Percentiles rank a stretch among this genome's conserved stretches.
Conservation (phyloP, 2,329 filamentous ascomycete genomes). For the Penicillium sp. region DNA sequence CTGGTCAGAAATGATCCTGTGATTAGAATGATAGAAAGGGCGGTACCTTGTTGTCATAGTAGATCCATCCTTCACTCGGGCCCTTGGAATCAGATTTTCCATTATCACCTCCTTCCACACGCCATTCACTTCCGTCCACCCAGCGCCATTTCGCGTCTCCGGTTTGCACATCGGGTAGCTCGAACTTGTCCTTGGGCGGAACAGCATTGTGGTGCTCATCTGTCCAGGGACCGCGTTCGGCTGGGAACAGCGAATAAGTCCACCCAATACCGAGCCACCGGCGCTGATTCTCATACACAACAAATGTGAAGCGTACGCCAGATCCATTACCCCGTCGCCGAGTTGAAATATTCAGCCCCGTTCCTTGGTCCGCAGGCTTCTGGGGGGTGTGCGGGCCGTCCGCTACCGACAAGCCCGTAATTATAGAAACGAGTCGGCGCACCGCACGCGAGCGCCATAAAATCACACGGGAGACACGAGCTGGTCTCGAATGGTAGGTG, state of each 20-base stretch:
- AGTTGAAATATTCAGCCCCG: slow-evolving; percentile 53
- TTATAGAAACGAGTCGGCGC: slow-evolving; percentile 67
- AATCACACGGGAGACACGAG: slow-evolving; percentile 80
- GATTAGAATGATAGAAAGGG: neutral
- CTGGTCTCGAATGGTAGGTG: slow-evolving; percentile 89
- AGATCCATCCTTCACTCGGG: slow-evolving; percentile 81
- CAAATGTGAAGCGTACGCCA: slow-evolving; percentile 93
- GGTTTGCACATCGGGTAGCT: slow-evolving; percentile 67
- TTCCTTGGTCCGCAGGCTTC: slow-evolving; percentile 49
- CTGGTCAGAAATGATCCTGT: slow-evolving; percentile 9
- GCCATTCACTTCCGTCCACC: slow-evolving; percentile 85
- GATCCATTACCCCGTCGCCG: slow-evolving; percentile 58
- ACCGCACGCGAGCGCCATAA: slow-evolving; percentile 85
- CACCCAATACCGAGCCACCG: slow-evolving; percentile 94
- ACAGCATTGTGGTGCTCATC: slow-evolving; percentile 90
- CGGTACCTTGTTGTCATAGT: slow-evolving; percentile 92
- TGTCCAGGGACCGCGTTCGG: slow-evolving; percentile 89
- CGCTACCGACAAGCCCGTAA: slow-evolving; percentile 78
- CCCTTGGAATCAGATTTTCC: slow-evolving; percentile 46
- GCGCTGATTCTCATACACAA: slow-evolving; percentile 93
- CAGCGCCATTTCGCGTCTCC: slow-evolving; percentile 72
- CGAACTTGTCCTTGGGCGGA: slow-evolving; percentile 72
- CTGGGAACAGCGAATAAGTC: slow-evolving; percentile 87
- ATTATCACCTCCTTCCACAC: slow-evolving; percentile 69
- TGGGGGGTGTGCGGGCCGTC: slow-evolving; percentile 28